Evolutionary conservation across 495 filamentous ascomycete genomes (phyloP).

Genomic region (Saxophila tyrrhenica): DNA sequence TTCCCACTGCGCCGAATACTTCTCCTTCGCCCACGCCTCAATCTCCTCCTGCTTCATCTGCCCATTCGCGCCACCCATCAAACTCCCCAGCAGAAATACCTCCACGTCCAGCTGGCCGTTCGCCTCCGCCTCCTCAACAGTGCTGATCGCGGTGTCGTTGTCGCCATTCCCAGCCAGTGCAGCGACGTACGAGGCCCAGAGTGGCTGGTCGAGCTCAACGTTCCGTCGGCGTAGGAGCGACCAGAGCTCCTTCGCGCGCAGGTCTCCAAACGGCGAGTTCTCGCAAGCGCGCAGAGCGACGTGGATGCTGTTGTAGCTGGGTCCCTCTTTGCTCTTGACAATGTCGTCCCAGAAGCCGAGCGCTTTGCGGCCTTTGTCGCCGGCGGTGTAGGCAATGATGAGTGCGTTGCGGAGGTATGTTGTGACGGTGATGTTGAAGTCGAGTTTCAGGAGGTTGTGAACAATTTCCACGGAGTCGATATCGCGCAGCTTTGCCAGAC

Average conservation of each 20-base stretch:
- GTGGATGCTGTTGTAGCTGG: conserved; percentile 62
- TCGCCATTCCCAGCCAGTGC: conserved; percentile 59
- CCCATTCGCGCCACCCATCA: conserved; percentile 60
- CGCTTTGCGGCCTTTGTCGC: conserved; percentile 49
- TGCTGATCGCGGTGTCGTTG: conserved; percentile 49
- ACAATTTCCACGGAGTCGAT: conserved; percentile 55
- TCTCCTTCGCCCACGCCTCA: conserved; percentile 55
- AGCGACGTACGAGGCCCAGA: conserved; percentile 64
- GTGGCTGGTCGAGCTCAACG: conserved; percentile 55
- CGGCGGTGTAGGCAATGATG: conserved; percentile 71
- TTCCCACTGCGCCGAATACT: conserved; percentile 58
- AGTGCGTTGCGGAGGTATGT: conserved; percentile 68
- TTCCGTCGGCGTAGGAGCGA: conserved; percentile 62
- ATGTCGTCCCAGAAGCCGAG: conserved; percentile 76
- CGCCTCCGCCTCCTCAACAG: conserved; percentile 48
- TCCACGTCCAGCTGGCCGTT: conserved; percentile 55
- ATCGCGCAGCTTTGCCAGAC: conserved; percentile 50
- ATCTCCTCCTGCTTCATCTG: conserved; percentile 52
- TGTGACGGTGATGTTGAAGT: conserved; percentile 61
- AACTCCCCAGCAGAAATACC: conserved; percentile 54
- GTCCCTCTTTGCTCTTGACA: conserved; percentile 64
- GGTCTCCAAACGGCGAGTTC: conserved; percentile 44
- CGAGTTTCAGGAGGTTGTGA: conserved; percentile 88
- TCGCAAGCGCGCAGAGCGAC: conserved; percentile 72
- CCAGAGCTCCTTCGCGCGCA: conserved; percentile 55